Evolutionary conservation across 257 asterid species (phyloP), one percentile per base, ranked within the genome.

Genomic region (Datura wrightii): DNA sequence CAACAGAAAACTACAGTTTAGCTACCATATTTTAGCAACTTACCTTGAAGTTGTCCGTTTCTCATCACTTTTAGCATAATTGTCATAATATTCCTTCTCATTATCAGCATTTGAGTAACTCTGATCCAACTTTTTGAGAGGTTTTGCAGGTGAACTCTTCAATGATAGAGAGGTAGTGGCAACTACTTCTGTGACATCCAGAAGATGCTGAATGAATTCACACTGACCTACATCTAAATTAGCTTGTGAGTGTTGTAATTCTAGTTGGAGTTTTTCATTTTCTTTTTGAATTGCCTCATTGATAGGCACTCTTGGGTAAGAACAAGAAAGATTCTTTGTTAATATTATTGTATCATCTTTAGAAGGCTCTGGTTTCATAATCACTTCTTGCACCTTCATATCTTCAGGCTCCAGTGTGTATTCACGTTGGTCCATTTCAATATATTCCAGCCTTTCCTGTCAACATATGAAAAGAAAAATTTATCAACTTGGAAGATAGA

Each of bases 181-280:
- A 74, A 95, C 94, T 79, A 91, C 93, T 91, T 95, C 97, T 13
- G 98, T 90, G 86, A 95, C 97, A 70, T 94, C 98, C 79, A 95
- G 93, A 86, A 95, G 93, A 89, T 93, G 96, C 88, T 95, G 98
- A 85, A 95, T 95, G 72, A 95, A 92, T 93, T 95, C 97, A 86
- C 98, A 95, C 85, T 95, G 98, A 80, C 84, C 79, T 80, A 95
- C 94, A 84, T 95, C 98, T 82, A 89, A 85, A 86, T 92, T 89
- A 87, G 98, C 92, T 88, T 95, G 98, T 19, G 98, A 95, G 56
- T 90, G 90, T 84, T 94, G 97, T 88, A 94, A 91, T 90, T 95
- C 98, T 85, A 92, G 71, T 16, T 90, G 97, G 85, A 95, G 98
- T 89, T 94, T 95, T 87, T 95, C 92, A 82, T 86, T 95, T 90